Evolutionary conservation across 257 asterid species (phyloP).

Genomic region (Sherardia arvensis): DNA sequence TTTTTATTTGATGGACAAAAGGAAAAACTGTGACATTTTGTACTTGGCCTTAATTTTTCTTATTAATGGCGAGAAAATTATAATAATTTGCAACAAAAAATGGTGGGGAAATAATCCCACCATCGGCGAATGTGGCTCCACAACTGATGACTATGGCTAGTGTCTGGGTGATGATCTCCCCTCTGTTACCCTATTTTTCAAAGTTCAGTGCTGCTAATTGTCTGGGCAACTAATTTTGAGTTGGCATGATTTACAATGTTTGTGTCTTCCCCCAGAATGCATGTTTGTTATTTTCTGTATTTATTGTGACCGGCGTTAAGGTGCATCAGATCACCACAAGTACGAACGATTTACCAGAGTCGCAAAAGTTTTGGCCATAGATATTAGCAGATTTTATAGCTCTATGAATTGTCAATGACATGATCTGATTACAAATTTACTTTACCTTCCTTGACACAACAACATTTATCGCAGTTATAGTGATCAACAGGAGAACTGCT

Average conservation of each 20-base stretch:
- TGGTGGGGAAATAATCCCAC: not conserved
- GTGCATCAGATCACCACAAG: not conserved
- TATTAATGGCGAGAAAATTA: not conserved
- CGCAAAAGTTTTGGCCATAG: not conserved
- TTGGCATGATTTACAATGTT: not conserved
- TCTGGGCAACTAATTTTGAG: not conserved
- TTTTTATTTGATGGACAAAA: not conserved
- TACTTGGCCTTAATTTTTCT: no score
- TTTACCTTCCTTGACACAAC: not conserved
- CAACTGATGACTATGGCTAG: not conserved
- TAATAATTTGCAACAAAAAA: no score
- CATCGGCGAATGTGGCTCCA: not conserved
- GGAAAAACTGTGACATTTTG: not conserved
- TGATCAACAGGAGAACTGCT: slow-evolving; percentile 41
- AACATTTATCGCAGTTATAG: slow-evolving; percentile 28
- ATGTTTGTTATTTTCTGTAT: not conserved
- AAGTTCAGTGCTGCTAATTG: not conserved
- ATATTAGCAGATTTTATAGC: not conserved
- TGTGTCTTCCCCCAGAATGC: not conserved
- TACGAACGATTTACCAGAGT: not conserved
- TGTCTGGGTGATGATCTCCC: not conserved
- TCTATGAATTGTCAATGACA: not conserved
- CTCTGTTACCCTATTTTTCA: not conserved
- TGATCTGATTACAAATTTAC: not conserved
- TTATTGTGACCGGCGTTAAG: not conserved